These are phyloP conservation scores for Nigrospora osmanthi DNA, from an alignment of 2,329 filamentous ascomycete species.

Conservation along the genomic window DNA sequence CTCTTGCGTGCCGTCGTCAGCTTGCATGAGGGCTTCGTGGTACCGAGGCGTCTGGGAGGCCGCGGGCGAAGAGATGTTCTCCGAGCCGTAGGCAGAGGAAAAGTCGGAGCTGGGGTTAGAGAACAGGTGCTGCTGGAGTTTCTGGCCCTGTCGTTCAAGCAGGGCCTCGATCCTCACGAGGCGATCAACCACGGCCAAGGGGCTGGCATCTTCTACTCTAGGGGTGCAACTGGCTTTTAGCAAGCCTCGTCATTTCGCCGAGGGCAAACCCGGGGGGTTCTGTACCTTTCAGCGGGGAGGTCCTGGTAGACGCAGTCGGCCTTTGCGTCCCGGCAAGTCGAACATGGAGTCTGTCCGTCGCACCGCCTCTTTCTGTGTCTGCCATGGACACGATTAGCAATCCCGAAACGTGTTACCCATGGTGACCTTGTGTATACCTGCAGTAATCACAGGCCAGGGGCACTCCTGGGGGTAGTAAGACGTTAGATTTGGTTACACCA, in stretches of 20 bases:
- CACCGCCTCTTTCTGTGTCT: constrained; percentile 29
- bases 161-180: constrained; percentile 28
- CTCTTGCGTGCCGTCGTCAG: constrained; percentile 16
- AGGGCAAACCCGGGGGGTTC: constrained; percentile 24
- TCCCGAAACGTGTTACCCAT: constrained; percentile 2
- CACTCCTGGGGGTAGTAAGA: constrained; percentile 17
- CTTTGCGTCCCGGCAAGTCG: constrained; percentile 27
- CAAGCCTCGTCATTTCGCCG: constrained; percentile 28
- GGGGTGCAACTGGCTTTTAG: constrained; percentile 15
- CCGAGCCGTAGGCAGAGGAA: constrained; percentile 14
- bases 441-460: constrained; percentile 32
- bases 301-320: constrained; percentile 32
- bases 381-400: constrained; percentile 6
- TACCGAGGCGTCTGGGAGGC: constrained; percentile 11
- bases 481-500: constrained; percentile 9
- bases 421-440: constrained; percentile 11
- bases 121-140: constrained; percentile 14
- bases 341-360: constrained; percentile 28
- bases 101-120: constrained; percentile 13
- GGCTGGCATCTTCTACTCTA: constrained; percentile 25
- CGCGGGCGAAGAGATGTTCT: constrained; percentile 10
- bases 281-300: constrained; percentile 23
- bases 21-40: constrained; percentile 4
- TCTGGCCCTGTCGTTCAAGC: constrained; percentile 21
- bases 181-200: constrained; percentile 25